A percentile compares a stretch with the other conserved stretches of the same genome.
Conservation (phyloP, 2,329 filamentous ascomycete species). For the Sporothrix brasiliensis region DNA sequence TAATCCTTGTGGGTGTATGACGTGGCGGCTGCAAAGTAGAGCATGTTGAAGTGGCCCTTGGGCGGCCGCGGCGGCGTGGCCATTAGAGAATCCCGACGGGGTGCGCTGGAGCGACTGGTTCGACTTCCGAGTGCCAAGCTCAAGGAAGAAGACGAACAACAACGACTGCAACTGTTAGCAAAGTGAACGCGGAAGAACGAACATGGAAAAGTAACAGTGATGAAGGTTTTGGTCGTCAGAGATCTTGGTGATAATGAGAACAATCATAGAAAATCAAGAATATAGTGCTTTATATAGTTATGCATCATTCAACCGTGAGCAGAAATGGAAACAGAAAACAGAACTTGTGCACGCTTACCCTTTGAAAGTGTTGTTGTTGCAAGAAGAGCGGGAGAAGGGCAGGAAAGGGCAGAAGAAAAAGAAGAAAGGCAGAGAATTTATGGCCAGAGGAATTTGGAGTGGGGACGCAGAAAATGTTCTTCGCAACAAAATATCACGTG, state of each 20-base stretch:
- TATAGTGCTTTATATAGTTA: slow-evolving; percentile 43
- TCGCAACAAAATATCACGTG: slow-evolving; percentile 10
- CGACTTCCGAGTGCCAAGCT: neutral
- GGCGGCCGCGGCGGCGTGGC: slow-evolving; percentile 52
- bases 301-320: slow-evolving; percentile 41
- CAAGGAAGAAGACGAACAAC: neutral
- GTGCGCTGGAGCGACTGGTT: neutral
- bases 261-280: slow-evolving; percentile 54
- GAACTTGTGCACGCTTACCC: slow-evolving; percentile 10
- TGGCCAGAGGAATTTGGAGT: slow-evolving; percentile 18
- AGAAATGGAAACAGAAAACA: neutral
- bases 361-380: slow-evolving; percentile 10
- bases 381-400: neutral
- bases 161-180: slow-evolving; percentile 6
- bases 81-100: slow-evolving; percentile 37
- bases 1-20: slow-evolving; percentile 69
- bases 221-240: slow-evolving; percentile 53
- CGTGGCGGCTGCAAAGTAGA: slow-evolving; percentile 79
- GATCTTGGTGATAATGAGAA: slow-evolving; percentile 69
- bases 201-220: neutral
- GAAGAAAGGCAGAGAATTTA: slow-evolving; percentile 25
- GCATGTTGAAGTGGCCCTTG: slow-evolving; percentile 70
- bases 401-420: neutral
- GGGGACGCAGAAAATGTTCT: neutral
- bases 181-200: neutral